Percentiles rank a stretch among this genome's conserved stretches.
phyloP scores from a whole-genome alignment of 2,329 filamentous ascomycete genomes.

The Cercospora sesami region DNA sequence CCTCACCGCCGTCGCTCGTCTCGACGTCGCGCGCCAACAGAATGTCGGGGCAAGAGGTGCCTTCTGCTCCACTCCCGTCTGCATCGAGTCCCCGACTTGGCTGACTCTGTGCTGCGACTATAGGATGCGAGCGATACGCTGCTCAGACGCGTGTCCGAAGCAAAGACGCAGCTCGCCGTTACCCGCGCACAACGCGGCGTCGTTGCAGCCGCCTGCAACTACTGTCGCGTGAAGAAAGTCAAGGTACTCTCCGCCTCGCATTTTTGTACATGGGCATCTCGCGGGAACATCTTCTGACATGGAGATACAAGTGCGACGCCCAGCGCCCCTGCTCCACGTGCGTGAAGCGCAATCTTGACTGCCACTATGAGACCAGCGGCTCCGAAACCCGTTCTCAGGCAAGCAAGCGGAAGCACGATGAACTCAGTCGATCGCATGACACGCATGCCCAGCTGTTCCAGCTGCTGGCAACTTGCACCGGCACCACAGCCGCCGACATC shows the following conservation, averaged over 20 bases:
- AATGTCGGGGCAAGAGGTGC: neutral
- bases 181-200: neutral
- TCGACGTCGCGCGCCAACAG: neutral
- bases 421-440: neutral
- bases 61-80: neutral
- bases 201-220: neutral
- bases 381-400: conserved; percentile 17
- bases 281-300: neutral
- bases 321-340: neutral
- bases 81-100: neutral
- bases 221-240: conserved; percentile 2
- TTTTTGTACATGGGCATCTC: neutral
- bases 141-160: neutral
- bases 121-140: neutral
- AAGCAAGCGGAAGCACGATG: conserved; percentile 15
- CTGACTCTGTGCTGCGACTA: neutral
- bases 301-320: neutral
- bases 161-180: neutral
- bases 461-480: neutral
- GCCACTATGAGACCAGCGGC: conserved; percentile 12
- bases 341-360: neutral
- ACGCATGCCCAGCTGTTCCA: neutral
- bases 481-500: neutral
- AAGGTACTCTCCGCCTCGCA: neutral
- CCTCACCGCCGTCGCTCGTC: neutral